Evolutionary conservation across 257 asterid species (phyloP), one percentile per base, ranked within the genome.

Genomic region (Fraxinus excelsior): DNA sequence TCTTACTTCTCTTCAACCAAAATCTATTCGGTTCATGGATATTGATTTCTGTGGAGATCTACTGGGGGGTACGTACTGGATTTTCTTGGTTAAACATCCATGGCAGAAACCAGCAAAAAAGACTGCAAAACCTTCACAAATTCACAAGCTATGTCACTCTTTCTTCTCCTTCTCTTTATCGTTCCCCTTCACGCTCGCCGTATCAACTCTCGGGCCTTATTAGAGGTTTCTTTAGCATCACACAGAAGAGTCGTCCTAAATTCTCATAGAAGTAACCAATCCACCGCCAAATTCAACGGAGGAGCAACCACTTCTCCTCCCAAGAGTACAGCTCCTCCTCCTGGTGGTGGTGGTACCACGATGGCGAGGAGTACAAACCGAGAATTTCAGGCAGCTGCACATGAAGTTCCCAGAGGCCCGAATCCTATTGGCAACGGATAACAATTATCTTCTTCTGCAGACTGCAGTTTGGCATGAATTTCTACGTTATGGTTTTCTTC

Each of bases 341-440:
- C 44, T 38, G 0, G 29, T 7, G 28, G 66, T 56, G 12, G 26
- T 19, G 3, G 12, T 2, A 56, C 66, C 14, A 7, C 4, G 66
- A 56, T 28, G 66, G 29, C 66, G 26, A 56, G 28, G 66, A 19
- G 13, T 19, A 9, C 68, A 2, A 23, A 25, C 34, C 18, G 34
- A 62, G 68, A 62, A 62, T 62, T 62, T 62, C 68, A 62, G 68
- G 68, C 16, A 62, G 14, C 68, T 62, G 68, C 68, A 26, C 68
- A 62, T 62, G 68, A 62, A 11, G 68, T 25, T 26, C 68, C 68
- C 68, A 25, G 68, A 7, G 68, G 68, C 34, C 34, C 34, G 8
- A 62, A 62, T 62, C 68, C 68, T 8, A 5, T 16, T n/a, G 31
- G 34, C 68, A 62, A 62, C 9, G 10, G 18, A 23, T 62, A 62